These are phyloP conservation scores for Mollisiaceae sp. DNA, from an alignment of 2,329 filamentous ascomycete species.

Conservation along the genomic window DNA sequence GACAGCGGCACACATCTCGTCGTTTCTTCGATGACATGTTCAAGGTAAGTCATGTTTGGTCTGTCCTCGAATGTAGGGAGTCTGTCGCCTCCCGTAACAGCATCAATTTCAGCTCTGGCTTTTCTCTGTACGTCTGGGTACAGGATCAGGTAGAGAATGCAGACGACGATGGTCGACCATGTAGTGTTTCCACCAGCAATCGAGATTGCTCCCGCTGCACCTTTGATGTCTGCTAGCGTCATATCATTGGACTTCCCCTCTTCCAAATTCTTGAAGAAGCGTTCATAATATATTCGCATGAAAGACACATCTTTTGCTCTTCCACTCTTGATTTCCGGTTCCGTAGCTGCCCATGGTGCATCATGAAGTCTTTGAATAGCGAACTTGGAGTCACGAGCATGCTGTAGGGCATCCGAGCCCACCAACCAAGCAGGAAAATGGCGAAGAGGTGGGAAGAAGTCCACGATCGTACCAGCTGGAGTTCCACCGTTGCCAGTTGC, in stretches of 20 bases:
- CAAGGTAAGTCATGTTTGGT: slow-evolving; percentile 52
- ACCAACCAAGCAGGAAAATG: slow-evolving; percentile 48
- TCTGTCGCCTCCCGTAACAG: slow-evolving; percentile 50
- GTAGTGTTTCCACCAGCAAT: slow-evolving; percentile 49
- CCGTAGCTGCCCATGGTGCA: slow-evolving; percentile 45
- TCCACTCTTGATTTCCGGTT: slow-evolving; percentile 21
- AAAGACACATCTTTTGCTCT: slow-evolving; percentile 15
- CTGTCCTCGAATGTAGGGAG: slow-evolving; percentile 54
- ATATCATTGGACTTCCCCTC: slow-evolving; percentile 13
- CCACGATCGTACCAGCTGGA: slow-evolving; percentile 48
- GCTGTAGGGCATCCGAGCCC: slow-evolving; percentile 36
- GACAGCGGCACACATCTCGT: slow-evolving; percentile 49
- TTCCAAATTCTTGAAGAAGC: slow-evolving; percentile 15
- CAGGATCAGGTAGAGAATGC: slow-evolving; percentile 46
- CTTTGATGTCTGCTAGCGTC: slow-evolving; percentile 43
- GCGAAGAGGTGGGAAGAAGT: slow-evolving; percentile 50
- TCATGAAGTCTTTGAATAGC: slow-evolving; percentile 50
- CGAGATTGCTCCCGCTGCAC: slow-evolving; percentile 54
- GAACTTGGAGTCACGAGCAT: slow-evolving; percentile 37
- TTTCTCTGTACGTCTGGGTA: slow-evolving; percentile 52
- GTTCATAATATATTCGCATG: slow-evolving; percentile 16
- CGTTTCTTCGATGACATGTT: slow-evolving; percentile 53
- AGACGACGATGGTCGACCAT: slow-evolving; percentile 48
- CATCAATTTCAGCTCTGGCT: slow-evolving; percentile 53
- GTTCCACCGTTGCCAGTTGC: slow-evolving; percentile 39